Percentiles rank a stretch among this genome's conserved stretches.
Conservation (phyloP, 164 flowering plant species). For the Annona cherimola region DNA sequence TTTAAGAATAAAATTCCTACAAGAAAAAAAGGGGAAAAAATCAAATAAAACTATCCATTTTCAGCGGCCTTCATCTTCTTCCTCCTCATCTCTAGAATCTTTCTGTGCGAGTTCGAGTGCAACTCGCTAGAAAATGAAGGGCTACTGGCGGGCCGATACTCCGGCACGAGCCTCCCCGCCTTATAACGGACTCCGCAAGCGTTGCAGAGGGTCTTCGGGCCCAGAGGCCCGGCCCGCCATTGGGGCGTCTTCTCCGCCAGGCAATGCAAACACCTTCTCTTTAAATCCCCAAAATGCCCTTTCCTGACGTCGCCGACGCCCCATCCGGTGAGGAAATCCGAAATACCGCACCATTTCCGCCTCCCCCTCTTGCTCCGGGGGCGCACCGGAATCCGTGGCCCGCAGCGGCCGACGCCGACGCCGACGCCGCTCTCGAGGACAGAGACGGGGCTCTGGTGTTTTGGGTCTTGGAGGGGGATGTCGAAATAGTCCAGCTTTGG, state of each 20-base stretch:
- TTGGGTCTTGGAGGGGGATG: conserved; percentile 20
- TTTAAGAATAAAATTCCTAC: neutral
- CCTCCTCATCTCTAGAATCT: conserved; percentile 76
- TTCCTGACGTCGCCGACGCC: conserved; percentile 17
- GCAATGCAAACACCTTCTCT: conserved; percentile 76
- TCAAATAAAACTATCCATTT: conserved; percentile 6
- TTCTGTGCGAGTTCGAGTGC: conserved; percentile 86
- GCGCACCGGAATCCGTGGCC: conserved; percentile 37
- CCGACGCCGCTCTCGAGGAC: conserved; percentile 41
- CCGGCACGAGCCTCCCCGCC: conserved; percentile 82
- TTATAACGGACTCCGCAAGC: conserved; percentile 92
- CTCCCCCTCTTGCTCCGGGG: conserved; percentile 43
- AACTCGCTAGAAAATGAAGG: conserved; percentile 52
- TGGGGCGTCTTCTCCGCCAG: conserved; percentile 80
- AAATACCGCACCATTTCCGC: conserved; percentile 18
- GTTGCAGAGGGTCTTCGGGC: conserved; percentile 87
- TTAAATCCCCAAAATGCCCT: conserved; percentile 9
- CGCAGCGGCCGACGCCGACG: conserved; percentile 28
- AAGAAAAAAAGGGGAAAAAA: neutral
- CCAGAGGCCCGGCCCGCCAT: conserved; percentile 85
- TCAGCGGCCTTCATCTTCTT: conserved; percentile 30
- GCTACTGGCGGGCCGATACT: conserved; percentile 83
- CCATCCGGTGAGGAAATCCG: conserved; percentile 9
- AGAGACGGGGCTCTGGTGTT: conserved; percentile 56
- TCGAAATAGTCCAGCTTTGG: conserved; percentile 57